Evolutionary conservation across 116 monocot genomes (phyloP), one percentile per base, ranked within the genome.

Genomic region (Phalaenopsis hybrid): DNA sequence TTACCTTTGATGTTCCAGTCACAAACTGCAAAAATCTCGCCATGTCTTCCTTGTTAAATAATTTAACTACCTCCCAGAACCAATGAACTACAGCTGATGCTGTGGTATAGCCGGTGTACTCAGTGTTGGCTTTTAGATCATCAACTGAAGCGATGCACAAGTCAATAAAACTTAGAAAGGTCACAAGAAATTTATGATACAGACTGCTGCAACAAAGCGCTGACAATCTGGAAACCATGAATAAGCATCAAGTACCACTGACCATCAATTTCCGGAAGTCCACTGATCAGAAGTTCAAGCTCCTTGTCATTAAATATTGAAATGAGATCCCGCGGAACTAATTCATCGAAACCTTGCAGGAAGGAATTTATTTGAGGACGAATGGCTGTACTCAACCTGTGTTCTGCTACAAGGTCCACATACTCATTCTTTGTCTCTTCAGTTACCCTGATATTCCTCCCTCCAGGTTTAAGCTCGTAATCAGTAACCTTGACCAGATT

Each of bases 221-320:
- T 45, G 1, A 74, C 5, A 75, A 25, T 31, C 48, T 6, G 16
- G 10, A 1, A 43, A 57, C 16, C 16, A 78, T 0, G 6, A 7
- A 25, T 2, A 76, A 81, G 18, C 50, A 33, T 21, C 4, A 21
- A 85, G 79, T 59, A 20, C 20, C 34, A 86, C 90, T 86, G 58
- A 90, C 90, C 44, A 72, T 90, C 90, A 37, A 90, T 90, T 83
- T 90, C 90, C 25, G 90, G 90, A 82, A 90, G 90, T n/a, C 90
- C 90, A 52, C 90, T 90, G 48, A 90, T 86, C 65, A 90, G 74
- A 65, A 90, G 90, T 74, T 90, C 90, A 76, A 90, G 86, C 68
- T 90, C 90, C 48, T 90, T 90, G 48, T 86, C 90, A 67, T 90
- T 88, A 52, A 90, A 90, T 61, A 90, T 84, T 16, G 88, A 90